Percentiles rank a stretch among this genome's conserved stretches.
Conservation (phyloP, 441 rosid genomes). For the Omphalea diandra region DNA sequence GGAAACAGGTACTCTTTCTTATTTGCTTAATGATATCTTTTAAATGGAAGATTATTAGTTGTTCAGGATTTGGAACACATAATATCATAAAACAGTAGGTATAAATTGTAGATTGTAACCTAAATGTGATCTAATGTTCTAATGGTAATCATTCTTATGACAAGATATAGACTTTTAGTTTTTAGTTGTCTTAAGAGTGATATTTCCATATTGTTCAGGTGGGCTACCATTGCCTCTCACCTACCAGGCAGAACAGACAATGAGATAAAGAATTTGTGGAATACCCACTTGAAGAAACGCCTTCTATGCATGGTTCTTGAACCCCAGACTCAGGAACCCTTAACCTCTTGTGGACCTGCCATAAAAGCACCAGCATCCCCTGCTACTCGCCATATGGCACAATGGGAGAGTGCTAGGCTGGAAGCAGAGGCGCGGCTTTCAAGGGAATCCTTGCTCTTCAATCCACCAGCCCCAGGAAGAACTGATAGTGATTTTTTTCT, state of each 20-base stretch:
- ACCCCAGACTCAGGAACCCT: conserved; percentile 78
- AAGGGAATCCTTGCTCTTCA: conserved; percentile 29
- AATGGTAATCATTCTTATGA: not conserved
- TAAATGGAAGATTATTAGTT: not conserved
- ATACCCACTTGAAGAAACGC: conserved; percentile 49
- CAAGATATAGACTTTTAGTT: too few species aligned
- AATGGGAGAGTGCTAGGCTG: conserved; percentile 45
- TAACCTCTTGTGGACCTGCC: conserved; percentile 27
- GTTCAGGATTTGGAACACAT: not conserved
- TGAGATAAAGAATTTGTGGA: conserved; percentile 62
- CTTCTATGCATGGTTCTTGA: conserved; percentile 44
- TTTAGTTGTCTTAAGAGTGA: too few species aligned
- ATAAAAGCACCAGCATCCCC: conserved; percentile 29
- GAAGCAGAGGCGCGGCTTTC: conserved; percentile 50
- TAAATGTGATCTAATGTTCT: too few species aligned
- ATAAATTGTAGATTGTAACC: too few species aligned
- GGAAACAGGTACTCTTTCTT: conserved; percentile 44
- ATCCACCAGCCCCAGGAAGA: conserved; percentile 19
- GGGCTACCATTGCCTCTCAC: conserved; percentile 60
- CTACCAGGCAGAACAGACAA: conserved; percentile 60
- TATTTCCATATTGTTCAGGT: conserved; percentile 26
- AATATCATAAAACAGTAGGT: too few species aligned
- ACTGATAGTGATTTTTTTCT: conserved; percentile 38
- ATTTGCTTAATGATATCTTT: not conserved
- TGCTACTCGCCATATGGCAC: conserved; percentile 38